A percentile compares a stretch with the other conserved stretches of the same genome.
phyloP scores from a whole-genome alignment of 2,329 filamentous ascomycete species.

The Anthostomella pinea region DNA sequence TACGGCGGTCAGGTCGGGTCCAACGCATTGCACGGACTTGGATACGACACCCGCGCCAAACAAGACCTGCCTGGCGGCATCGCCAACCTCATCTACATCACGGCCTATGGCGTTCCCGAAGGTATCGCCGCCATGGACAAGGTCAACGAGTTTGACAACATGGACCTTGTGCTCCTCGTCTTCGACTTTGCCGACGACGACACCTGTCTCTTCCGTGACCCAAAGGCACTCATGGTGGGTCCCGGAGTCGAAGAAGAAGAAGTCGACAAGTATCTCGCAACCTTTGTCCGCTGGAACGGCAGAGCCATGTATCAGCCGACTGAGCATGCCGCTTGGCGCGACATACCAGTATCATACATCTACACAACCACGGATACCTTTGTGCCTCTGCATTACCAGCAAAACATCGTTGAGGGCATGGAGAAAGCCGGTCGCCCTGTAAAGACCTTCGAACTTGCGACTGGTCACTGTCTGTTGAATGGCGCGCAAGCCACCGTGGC shows the following conservation, averaged over 20 bases:
- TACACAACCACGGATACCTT: conserved; percentile 10
- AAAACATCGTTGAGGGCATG: conserved; percentile 8
- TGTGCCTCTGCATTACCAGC: conserved; percentile 12
- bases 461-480: conserved; percentile 11
- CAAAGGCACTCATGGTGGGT: conserved; percentile 5
- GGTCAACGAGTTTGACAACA: conserved; percentile 10
- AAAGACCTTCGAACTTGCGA: conserved; percentile 9
- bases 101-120: conserved; percentile 9
- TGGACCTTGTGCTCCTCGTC: conserved; percentile 5
- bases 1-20: conserved; percentile 30
- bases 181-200: conserved; percentile 14
- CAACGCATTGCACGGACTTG: conserved; percentile 23
- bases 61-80: conserved; percentile 21
- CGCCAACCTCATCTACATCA: conserved; percentile 23
- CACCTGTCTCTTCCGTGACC: conserved; percentile 7
- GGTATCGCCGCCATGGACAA: conserved; percentile 12
- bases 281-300: conserved; percentile 16
- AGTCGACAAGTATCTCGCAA: conserved; percentile 5
- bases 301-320: conserved; percentile 14
- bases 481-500: too few relatives aligned
- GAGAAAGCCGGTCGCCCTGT: conserved; percentile 5
- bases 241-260: conserved; percentile 6
- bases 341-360: conserved; percentile 14
- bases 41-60: conserved; percentile 9
- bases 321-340: conserved; percentile 9